These are phyloP conservation scores for Suillus weaverae DNA, from an alignment of 768 basidiomycete species.

Conservation along the genomic window DNA sequence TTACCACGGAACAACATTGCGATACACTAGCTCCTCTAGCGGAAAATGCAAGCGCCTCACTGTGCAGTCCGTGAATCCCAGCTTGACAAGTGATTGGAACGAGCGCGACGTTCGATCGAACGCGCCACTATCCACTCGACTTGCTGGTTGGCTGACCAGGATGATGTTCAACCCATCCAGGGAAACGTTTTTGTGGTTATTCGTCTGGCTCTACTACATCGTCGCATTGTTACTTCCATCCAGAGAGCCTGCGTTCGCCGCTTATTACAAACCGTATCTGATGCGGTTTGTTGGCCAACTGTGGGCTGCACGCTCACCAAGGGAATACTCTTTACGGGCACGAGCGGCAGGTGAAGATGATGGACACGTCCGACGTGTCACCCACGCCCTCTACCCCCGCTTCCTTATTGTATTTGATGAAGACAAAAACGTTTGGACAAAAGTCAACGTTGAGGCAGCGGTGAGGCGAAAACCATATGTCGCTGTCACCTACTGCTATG, in stretches of 20 bases:
- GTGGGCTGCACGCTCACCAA: constrained; percentile 23
- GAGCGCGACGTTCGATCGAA: constrained; percentile 8
- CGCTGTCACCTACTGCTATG: constrained; percentile 19
- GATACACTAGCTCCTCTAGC: constrained; percentile 24
- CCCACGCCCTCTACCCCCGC: constrained; percentile 16
- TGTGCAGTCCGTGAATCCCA: constrained; percentile 27
- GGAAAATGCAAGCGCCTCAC: constrained; percentile 24
- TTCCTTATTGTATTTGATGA: constrained; percentile 18
- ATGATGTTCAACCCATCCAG: constrained; percentile 3
- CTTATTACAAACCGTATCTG: constrained; percentile 19
- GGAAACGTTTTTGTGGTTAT: constrained; percentile 12
- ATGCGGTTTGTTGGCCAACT: constrained; percentile 23
- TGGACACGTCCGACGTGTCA: constrained; percentile 6
- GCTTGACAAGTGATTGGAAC: not conserved
- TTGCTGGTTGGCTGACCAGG: constrained; percentile 20
- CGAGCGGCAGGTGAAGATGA: constrained; percentile 7
- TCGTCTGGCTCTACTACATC: constrained; percentile 19
- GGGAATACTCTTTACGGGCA: constrained; percentile 21
- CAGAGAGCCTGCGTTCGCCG: constrained; percentile 2
- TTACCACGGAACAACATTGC: constrained; percentile 15
- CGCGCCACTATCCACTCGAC: constrained; percentile 7
- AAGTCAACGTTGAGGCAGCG: not conserved
- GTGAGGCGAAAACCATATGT: constrained; percentile 18
- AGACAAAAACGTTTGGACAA: constrained; percentile 2
- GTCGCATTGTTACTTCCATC: constrained; percentile 16